These are phyloP conservation scores for Solanum paucissectum DNA, from an alignment of 257 asterid genomes.

Conservation along the genomic window DNA sequence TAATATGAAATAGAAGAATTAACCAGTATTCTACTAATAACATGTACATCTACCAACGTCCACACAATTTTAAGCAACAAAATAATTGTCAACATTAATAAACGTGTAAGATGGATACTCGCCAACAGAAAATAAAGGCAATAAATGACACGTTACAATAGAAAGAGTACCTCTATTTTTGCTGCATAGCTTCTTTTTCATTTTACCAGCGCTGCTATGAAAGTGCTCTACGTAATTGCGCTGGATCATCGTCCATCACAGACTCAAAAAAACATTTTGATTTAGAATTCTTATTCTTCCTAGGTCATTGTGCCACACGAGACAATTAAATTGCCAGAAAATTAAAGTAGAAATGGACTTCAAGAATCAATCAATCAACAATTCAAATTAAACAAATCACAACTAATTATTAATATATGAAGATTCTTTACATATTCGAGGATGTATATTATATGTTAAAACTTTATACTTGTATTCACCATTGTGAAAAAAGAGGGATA, in stretches of 20 bases:
- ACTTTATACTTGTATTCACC: neutral
- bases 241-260: neutral
- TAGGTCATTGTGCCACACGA: neutral
- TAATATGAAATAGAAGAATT: too few relatives aligned
- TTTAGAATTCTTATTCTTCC: neutral
- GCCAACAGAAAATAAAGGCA: neutral
- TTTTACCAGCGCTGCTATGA: neutral
- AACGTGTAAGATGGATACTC: neutral
- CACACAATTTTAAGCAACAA: neutral
- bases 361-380: neutral
- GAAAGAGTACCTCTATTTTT: neutral
- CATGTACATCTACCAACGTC: neutral
- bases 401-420: neutral
- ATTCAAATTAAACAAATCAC: neutral
- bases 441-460: neutral
- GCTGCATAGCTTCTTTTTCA: neutral
- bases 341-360: neutral
- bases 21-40: too few relatives aligned
- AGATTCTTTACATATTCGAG: neutral
- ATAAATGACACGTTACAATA: neutral
- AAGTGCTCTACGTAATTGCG: neutral
- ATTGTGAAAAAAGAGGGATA: neutral
- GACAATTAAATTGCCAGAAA: neutral
- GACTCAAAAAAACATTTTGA: neutral
- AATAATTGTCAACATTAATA: neutral